Percentiles rank a stretch among this genome's conserved stretches.
These are phyloP conservation scores for Hanseniaspora valbyensis DNA, from an alignment of 805 yeast genomes.

Conservation along the genomic window DNA sequence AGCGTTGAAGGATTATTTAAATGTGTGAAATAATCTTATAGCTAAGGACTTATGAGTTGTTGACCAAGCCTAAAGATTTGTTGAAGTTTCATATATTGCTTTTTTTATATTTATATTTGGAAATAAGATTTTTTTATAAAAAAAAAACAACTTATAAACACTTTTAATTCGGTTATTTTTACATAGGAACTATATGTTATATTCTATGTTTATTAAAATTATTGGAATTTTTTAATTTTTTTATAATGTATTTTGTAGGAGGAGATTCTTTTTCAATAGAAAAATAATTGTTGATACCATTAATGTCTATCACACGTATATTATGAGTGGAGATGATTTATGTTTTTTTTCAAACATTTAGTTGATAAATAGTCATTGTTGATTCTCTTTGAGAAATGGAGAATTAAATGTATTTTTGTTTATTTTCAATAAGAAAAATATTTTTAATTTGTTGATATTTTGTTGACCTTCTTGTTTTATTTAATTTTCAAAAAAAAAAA, in stretches of 20 bases:
- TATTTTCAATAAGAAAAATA: too few relatives aligned
- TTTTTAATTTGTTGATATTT: conserved; percentile 1
- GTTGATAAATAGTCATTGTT: background rate
- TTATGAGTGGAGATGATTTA: background rate
- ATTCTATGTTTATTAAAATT: background rate
- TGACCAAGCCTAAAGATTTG: conserved; percentile 14
- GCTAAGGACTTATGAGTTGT: conserved; percentile 14
- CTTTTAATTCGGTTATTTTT: background rate
- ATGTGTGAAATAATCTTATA: conserved; percentile 3
- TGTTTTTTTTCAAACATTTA: background rate
- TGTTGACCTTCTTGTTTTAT: background rate
- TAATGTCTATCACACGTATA: background rate
- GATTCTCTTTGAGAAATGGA: background rate
- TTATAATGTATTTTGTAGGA: background rate
- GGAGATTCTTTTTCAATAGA: background rate
- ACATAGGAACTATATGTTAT: background rate
- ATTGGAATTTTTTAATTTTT: too few relatives aligned
- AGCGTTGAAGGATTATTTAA: conserved; percentile 11
- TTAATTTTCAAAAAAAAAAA: too few relatives aligned
- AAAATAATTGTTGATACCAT: background rate
- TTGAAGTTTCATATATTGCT: conserved; percentile 14
- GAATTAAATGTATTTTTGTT: background rate
- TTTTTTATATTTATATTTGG: too few relatives aligned
- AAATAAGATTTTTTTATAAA: background rate
- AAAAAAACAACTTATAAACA: too few relatives aligned